Conservation (phyloP, 2,329 filamentous ascomycete genomes). For the Plectosphaerella cucumerina region DNA sequence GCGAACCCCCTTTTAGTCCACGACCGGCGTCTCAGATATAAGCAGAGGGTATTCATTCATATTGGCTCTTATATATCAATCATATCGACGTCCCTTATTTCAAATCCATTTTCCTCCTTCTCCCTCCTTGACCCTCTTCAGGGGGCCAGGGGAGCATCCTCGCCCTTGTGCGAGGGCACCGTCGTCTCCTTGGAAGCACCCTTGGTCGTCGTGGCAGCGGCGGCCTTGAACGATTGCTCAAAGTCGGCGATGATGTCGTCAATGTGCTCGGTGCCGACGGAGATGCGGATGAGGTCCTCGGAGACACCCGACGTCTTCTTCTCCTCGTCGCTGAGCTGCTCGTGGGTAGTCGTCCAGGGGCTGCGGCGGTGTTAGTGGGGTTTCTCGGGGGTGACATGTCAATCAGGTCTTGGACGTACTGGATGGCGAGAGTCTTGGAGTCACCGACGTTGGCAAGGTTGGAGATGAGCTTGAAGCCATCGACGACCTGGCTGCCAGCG, state of each 20-base stretch:
- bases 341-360: conserved; percentile 92
- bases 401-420: conserved; percentile 35
- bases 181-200: conserved; percentile 12
- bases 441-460: conserved; percentile 97
- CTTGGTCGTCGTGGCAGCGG: conserved; percentile 38
- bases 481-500: conserved; percentile 85
- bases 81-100: background rate
- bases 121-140: conserved; percentile 13
- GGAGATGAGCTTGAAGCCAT: conserved; percentile 90
- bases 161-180: conserved; percentile 24
- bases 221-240: conserved; percentile 76
- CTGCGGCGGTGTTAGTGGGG: conserved; percentile 14
- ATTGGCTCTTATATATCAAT: no score
- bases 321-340: conserved; percentile 84
- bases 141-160: conserved; percentile 28
- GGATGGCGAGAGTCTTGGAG: conserved; percentile 90
- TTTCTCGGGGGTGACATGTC: background rate
- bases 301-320: conserved; percentile 77
- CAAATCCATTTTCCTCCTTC: background rate
- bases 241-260: conserved; percentile 97
- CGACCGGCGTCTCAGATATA: no score
- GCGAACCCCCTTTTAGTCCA: no score
- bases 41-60: conserved; percentile 1
- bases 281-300: conserved; percentile 89
- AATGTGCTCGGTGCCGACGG: conserved; percentile 92